Conservation (phyloP, 163 green algal genomes). For the Chloromonas sp. region DNA sequence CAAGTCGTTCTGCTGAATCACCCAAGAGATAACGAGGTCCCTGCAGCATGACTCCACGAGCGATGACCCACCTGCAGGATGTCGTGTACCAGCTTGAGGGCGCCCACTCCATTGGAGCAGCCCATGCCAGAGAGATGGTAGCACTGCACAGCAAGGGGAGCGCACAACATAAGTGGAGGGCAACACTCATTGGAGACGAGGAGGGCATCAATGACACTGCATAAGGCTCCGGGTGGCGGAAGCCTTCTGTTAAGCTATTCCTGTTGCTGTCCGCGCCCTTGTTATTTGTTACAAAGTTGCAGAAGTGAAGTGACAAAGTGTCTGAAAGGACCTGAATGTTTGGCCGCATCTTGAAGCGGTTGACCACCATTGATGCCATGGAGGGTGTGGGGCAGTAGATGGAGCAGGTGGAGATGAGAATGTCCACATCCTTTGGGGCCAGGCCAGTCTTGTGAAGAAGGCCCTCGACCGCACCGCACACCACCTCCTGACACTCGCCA, state of each 20-base stretch:
- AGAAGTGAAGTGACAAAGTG: too few species aligned
- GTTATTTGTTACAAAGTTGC: too few species aligned
- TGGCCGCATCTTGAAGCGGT: slow-evolving; percentile 33
- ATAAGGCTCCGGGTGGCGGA: too few species aligned
- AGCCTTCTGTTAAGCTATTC: too few species aligned
- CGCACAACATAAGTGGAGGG: too few species aligned
- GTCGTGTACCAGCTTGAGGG: background rate
- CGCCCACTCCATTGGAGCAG: background rate
- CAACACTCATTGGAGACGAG: too few species aligned
- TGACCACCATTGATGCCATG: slow-evolving; percentile 31
- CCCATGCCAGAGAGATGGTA: background rate
- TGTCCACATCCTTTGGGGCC: slow-evolving; percentile 57
- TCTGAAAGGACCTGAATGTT: slow-evolving; percentile 19
- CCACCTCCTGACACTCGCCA: slow-evolving; percentile 24
- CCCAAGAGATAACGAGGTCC: background rate
- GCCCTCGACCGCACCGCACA: slow-evolving; percentile 33
- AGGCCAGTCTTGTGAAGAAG: slow-evolving; percentile 38
- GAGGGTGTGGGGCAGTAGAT: slow-evolving; percentile 58
- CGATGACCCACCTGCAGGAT: background rate
- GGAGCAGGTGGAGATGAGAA: slow-evolving; percentile 49
- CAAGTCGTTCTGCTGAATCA: background rate
- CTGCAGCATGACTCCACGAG: background rate
- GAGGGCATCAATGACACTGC: too few species aligned
- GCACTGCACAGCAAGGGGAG: background rate
- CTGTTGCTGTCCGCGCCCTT: too few species aligned